Percentiles rank a stretch among this genome's conserved stretches.
Evolutionary conservation across 192 early-diverging fungal genomes (phyloP).

Genomic region (Coemansia furcata): DNA sequence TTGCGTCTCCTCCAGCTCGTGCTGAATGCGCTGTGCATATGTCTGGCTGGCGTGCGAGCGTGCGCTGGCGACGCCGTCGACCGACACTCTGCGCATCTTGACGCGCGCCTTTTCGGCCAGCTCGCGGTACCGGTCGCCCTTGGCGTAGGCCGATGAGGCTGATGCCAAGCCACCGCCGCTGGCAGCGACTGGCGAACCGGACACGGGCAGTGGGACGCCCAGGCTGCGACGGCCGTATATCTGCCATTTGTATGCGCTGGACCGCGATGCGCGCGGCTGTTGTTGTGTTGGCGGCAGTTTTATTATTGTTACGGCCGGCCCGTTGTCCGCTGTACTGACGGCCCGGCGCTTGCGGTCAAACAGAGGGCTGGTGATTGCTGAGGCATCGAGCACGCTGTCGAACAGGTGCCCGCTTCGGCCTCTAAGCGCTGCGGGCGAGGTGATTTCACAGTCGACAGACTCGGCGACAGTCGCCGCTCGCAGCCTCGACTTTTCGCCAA

Average conservation of each 20-base stretch:
- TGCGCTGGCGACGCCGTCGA: constrained; percentile 3
- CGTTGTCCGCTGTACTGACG: background rate
- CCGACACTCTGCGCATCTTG: constrained; percentile 3
- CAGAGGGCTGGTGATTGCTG: background rate
- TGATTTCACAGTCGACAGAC: background rate
- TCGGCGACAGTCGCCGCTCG: background rate
- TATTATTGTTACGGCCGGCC: background rate
- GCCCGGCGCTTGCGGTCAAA: constrained; percentile 6
- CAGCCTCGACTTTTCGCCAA: background rate
- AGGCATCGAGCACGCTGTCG: background rate
- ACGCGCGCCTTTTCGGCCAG: constrained; percentile 3
- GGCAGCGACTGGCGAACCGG: background rate
- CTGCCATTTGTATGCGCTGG: constrained; percentile 8
- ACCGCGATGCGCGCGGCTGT: background rate
- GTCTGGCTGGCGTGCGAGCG: constrained; percentile 19
- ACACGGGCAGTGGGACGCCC: constrained; percentile 17
- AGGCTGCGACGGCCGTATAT: constrained; percentile 10
- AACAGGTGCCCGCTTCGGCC: background rate
- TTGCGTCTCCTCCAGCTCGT: constrained; percentile 30
- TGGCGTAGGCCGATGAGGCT: constrained; percentile 4
- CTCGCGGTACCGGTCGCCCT: constrained; percentile 18
- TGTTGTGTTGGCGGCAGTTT: constrained; percentile 1
- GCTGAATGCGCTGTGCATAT: constrained; percentile 24
- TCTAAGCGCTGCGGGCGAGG: background rate
- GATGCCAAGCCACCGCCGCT: background rate